Evolutionary conservation across 306 rosid species (phyloP).

Genomic region (Ormosia semicastrata): DNA sequence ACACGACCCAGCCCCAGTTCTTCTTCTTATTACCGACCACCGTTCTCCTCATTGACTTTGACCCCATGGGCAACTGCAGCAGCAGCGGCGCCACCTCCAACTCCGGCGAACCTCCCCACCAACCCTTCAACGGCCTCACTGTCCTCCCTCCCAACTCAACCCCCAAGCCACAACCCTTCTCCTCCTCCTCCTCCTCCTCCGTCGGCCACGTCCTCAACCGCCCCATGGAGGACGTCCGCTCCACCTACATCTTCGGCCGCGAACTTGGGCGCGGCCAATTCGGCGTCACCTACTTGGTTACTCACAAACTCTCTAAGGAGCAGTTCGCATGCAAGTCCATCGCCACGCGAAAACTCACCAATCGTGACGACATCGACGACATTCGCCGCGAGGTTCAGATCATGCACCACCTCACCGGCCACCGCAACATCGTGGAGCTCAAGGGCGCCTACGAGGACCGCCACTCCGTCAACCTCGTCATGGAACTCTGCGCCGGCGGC

Average conservation of each 20-base stretch:
- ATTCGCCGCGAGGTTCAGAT: conserved; percentile 92
- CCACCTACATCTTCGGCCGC: conserved; percentile 75
- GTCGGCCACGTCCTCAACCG: conserved; percentile 77
- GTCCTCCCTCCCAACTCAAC: conserved; percentile 55
- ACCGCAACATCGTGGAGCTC: conserved; percentile 87
- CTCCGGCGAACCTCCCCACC: not conserved
- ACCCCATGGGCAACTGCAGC: conserved; percentile 54
- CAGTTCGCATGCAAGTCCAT: conserved; percentile 93
- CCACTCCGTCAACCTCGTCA: conserved; percentile 85
- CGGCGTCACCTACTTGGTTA: conserved; percentile 83
- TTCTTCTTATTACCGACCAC: no score
- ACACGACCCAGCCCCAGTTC: not conserved
- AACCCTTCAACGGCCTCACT: conserved; percentile 33
- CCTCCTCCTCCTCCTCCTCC: conserved; percentile 28
- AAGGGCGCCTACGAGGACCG: conserved; percentile 90
- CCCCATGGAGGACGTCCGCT: conserved; percentile 77
- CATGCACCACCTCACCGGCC: conserved; percentile 99
- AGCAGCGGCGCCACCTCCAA: conserved; percentile 22
- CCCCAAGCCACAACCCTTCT: conserved; percentile 26
- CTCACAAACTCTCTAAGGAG: conserved; percentile 62
- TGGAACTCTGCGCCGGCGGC: conserved; percentile 98
- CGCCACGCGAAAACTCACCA: conserved; percentile 74
- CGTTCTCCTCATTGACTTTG: not conserved
- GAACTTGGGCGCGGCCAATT: conserved; percentile 97
- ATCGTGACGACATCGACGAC: conserved; percentile 80